Conservation (phyloP, 345 rosid species). For the Abelmoschus esculentus region DNA sequence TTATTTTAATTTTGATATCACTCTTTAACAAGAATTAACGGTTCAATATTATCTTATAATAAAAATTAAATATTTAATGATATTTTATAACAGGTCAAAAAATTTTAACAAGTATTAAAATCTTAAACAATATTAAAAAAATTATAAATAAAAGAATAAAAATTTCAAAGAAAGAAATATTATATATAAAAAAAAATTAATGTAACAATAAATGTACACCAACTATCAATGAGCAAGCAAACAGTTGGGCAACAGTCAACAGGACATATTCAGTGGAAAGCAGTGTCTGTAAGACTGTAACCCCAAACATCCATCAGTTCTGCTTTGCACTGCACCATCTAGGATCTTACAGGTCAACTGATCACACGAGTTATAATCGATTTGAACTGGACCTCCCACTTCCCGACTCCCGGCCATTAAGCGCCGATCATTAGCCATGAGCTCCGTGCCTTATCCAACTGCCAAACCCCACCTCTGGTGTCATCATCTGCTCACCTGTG, state of each 20-base stretch:
- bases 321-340: not conserved
- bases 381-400: slow-evolving; percentile 26
- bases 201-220: no score
- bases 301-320: not conserved
- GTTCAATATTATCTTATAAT: no score
- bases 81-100: no score
- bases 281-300: not conserved
- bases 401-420: slow-evolving; percentile 6
- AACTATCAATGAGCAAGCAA: not conserved
- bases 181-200: no score
- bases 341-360: slow-evolving; percentile 19
- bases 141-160: no score
- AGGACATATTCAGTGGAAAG: not conserved
- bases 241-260: not conserved
- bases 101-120: no score
- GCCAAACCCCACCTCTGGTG: slow-evolving; percentile 13
- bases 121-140: no score
- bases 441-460: slow-evolving; percentile 10
- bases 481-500: not conserved
- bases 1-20: no score
- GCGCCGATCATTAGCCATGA: slow-evolving; percentile 1
- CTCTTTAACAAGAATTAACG: no score
- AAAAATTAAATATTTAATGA: no score
- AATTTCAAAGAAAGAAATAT: no score
- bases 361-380: slow-evolving; percentile 25